phyloP scores from a whole-genome alignment of 169 alveolate genomes.

The Plasmodium blacklocki region DNA sequence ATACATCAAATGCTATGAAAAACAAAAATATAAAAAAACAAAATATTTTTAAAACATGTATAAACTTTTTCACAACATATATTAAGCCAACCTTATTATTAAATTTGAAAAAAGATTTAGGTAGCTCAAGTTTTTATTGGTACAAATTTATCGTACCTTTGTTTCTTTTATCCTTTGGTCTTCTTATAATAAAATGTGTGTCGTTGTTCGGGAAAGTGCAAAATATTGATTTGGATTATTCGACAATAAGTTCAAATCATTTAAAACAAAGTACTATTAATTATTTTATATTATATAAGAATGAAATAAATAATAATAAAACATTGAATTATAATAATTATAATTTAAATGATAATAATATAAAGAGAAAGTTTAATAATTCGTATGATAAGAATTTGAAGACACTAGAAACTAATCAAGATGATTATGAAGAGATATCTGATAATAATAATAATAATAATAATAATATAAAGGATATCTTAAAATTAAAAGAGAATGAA shows the following conservation, averaged over 20 bases:
- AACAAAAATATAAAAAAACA: background rate
- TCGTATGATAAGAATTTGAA: background rate
- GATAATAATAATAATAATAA: background rate
- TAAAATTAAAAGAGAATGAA: background rate
- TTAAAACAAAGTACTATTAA: conserved; percentile 29
- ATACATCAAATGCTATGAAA: background rate
- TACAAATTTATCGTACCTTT: conserved; percentile 61
- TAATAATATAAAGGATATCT: background rate
- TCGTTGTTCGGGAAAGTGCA: conserved; percentile 44
- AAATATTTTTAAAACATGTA: background rate
- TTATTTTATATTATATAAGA: conserved; percentile 40
- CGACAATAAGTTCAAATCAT: conserved; percentile 31
- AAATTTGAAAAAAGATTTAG: conserved; percentile 41
- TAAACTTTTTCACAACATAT: conserved; percentile 16
- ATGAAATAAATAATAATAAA: background rate
- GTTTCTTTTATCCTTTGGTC: conserved; percentile 39
- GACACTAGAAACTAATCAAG: background rate
- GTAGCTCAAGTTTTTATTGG: conserved; percentile 44
- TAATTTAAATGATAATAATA: background rate
- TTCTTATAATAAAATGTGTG: conserved; percentile 55
- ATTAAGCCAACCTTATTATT: conserved; percentile 33
- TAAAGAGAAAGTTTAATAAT: background rate
- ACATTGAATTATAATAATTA: background rate
- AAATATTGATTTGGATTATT: conserved; percentile 29
- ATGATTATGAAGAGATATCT: background rate